These are phyloP conservation scores for Epichloe amarillans DNA, from an alignment of 2,329 filamentous ascomycete species.

Conservation along the genomic window DNA sequence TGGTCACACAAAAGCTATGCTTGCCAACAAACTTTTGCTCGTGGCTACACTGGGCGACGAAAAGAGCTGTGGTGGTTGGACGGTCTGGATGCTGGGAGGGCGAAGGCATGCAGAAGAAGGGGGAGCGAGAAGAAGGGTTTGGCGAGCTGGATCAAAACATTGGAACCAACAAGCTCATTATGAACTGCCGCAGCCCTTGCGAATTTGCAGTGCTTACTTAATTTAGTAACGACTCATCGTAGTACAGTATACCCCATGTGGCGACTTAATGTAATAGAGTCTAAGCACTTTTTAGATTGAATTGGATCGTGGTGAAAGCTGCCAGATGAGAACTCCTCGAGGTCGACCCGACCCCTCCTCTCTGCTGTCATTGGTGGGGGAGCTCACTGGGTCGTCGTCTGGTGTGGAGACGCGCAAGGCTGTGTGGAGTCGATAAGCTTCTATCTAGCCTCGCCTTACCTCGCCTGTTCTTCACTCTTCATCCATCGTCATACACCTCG, in stretches of 20 bases:
- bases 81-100: not conserved
- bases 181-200: not conserved
- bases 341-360: not conserved
- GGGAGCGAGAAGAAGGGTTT: not conserved
- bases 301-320: not conserved
- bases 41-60: not conserved
- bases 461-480: not conserved
- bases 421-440: not conserved
- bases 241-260: slow-evolving; percentile 6
- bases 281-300: not conserved
- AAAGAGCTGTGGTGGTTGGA: not conserved
- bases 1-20: not conserved
- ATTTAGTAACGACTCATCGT: slow-evolving; percentile 2
- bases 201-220: not conserved
- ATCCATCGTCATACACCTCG: not conserved
- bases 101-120: not conserved
- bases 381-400: not conserved
- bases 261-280: slow-evolving; percentile 5
- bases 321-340: not conserved
- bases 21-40: not conserved
- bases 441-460: not conserved
- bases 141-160: not conserved
- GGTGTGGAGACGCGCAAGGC: slow-evolving; percentile 1
- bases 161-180: not conserved
- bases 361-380: not conserved